phyloP scores from a whole-genome alignment of 352 stramenopile genomes.

The Phytophthora palmivora region DNA sequence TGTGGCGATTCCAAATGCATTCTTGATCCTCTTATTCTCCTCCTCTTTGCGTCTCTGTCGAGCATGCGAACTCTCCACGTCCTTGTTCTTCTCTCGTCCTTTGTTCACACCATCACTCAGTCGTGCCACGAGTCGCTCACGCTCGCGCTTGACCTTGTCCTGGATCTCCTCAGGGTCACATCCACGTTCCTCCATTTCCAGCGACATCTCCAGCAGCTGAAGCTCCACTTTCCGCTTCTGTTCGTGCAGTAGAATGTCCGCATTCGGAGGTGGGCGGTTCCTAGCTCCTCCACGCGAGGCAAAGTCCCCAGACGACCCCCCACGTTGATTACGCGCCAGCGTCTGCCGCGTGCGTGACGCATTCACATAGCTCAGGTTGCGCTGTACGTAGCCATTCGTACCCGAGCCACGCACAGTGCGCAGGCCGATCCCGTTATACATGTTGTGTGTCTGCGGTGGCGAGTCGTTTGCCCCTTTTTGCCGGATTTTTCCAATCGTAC shows the following conservation, averaged over 20 bases:
- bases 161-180: conserved; percentile 76
- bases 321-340: conserved; percentile 53
- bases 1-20: conserved; percentile 73
- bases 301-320: conserved; percentile 20
- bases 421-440: conserved; percentile 93
- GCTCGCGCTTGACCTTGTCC: conserved; percentile 63
- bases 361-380: conserved; percentile 85
- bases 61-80: conserved; percentile 57
- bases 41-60: conserved; percentile 69
- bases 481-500: conserved; percentile 10
- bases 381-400: conserved; percentile 91
- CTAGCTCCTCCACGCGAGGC: conserved; percentile 21
- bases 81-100: conserved; percentile 18
- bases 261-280: conserved; percentile 52
- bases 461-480: conserved; percentile 6
- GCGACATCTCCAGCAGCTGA: conserved; percentile 76
- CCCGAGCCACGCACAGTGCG: conserved; percentile 84
- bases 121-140: conserved; percentile 56
- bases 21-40: conserved; percentile 70
- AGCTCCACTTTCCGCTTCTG: conserved; percentile 84
- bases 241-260: conserved; percentile 85
- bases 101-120: conserved; percentile 19
- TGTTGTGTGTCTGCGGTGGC: conserved; percentile 23
- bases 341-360: conserved; percentile 71
- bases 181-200: conserved; percentile 80